Base-by-base conservation (phyloP, 306 rosid species). In the Dicorynia guianensis region DNA sequence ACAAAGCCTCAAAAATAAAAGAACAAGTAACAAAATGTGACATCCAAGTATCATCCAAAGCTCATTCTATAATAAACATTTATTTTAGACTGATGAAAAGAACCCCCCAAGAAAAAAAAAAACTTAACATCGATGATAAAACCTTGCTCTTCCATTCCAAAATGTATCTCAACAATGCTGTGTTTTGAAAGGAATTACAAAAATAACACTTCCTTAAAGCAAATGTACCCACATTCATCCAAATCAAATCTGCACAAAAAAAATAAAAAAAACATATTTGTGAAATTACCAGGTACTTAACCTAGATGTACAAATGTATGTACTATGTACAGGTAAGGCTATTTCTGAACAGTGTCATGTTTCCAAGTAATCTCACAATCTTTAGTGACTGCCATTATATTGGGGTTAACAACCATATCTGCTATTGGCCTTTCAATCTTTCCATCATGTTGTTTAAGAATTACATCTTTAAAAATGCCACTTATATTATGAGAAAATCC, bases 321-420 rank as follows among this genome's bases (percentile, higher is more conserved):
- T 71, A 71, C 42, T 42, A 17, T 42, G 35, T 42, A 54, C 11
- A 69, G 11, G 42, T 40, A 61, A 69, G 36, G 59, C 75, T 77
- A 67, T 58, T 66, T 54, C 44, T 46, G 38, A 65, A 63, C 39
- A 66, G 44, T 72, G 64, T 34, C 14, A 39, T 43, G 58, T 65
- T 55, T 48, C 79, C 72, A 15, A 5, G 44, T 19, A 34, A 69
- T 59, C 38, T 14, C 48, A 53, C 30, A 12, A 40, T 53, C 63
- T 78, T 47, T 56, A 18, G 44, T 12, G 63, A 65, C 11, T 12
- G 25, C 15, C 46, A 64, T 39, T 30, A 11, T 7, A 9, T 9
- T 8, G 9, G n/a, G 71, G 59, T 71, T 33, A 47, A 19, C 15
- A 40, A 34, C 39, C 39, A 62, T 62, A 14, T 12, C 40, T 49